Evolutionary conservation across 2,329 filamentous ascomycete species (phyloP), one percentile per base, ranked within the genome.

Genomic region (Periconia macrospinosa): DNA sequence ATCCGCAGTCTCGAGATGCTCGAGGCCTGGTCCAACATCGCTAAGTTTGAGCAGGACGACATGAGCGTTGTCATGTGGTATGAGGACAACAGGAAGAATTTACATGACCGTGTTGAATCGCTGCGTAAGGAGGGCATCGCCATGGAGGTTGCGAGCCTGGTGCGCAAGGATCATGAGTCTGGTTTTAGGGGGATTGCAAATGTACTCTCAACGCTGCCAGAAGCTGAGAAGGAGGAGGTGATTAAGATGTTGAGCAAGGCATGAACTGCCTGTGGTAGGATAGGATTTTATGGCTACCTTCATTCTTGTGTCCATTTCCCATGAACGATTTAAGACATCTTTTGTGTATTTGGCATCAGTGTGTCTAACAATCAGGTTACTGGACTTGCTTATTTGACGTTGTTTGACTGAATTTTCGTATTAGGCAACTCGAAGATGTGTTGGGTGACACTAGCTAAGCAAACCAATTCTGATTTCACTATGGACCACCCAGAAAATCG

Each of bases 11-110:
- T 97, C 52, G 83, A 86, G 67, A 85, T 88, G 58, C 84, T 99
- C 45, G 85, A 88, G 75, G 88, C 91, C 40, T 97, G 94, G 91
- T 91, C 87, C 41, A 87, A 83, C 45, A 81, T 97, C 54, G 78
- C 86, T 41, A 83, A 90, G 63, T 96, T 96, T 74, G 85, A 89
- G 51, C 83, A 82, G 55, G 86, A 91, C 58, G 94, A 99, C 74
- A 85, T 85, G 65, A 87, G 86, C 62, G 94, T 97, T 27, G 91
- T 92, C 3, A 83, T 88, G 65, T 99, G 94, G 94, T 97, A 97
- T 73, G 94, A 99, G 81, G 88, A 93, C 78, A 94, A 97, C 79
- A 83, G 91, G 71, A 91, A 93, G 81, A 78, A 80, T 41, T 86
- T 99, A 47, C 83, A 89, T 59, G 84, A 88, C 58, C 96, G 94